Percentiles rank a stretch among this genome's conserved stretches.
Evolutionary conservation across 177 flowering plant genomes (phyloP).

Genomic region (Telopea speciosissima): DNA sequence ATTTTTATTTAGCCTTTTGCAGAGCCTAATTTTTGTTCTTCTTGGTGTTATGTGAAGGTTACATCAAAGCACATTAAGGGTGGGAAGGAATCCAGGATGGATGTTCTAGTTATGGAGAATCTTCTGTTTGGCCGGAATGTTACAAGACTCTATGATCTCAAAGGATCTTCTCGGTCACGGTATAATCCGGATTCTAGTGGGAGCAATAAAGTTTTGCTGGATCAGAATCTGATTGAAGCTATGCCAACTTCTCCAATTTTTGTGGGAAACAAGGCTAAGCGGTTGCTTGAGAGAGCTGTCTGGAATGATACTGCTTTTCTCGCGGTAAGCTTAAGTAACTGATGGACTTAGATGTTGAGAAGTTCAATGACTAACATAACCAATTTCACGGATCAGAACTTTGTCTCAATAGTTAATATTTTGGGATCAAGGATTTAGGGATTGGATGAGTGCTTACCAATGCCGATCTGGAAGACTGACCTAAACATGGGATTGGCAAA

Average conservation of each 20-base stretch:
- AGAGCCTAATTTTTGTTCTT: slow-evolving; percentile 4
- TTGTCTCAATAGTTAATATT: neutral
- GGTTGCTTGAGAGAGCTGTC: slow-evolving; percentile 89
- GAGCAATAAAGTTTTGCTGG: slow-evolving; percentile 83
- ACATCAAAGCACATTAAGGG: slow-evolving; percentile 78
- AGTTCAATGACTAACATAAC: neutral
- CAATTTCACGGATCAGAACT: neutral
- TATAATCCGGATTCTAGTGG: slow-evolving; percentile 89
- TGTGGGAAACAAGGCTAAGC: slow-evolving; percentile 94
- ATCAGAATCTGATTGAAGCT: slow-evolving; percentile 92
- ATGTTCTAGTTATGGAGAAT: slow-evolving; percentile 94
- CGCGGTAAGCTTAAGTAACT: slow-evolving; percentile 57
- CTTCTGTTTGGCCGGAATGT: slow-evolving; percentile 78
- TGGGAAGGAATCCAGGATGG: slow-evolving; percentile 84
- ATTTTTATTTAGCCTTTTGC: neutral
- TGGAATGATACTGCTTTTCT: slow-evolving; percentile 98
- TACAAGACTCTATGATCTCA: slow-evolving; percentile 84
- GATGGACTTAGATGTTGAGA: neutral
- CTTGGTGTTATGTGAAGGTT: slow-evolving; percentile 38
- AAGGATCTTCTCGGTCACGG: slow-evolving; percentile 88
- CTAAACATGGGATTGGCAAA: no score
- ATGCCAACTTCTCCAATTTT: slow-evolving; percentile 99
- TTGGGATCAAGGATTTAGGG: no score
- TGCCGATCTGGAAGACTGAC: no score
- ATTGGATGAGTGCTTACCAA: no score